Conservation (phyloP, 805 yeast species). For the Starmerella floris region DNA sequence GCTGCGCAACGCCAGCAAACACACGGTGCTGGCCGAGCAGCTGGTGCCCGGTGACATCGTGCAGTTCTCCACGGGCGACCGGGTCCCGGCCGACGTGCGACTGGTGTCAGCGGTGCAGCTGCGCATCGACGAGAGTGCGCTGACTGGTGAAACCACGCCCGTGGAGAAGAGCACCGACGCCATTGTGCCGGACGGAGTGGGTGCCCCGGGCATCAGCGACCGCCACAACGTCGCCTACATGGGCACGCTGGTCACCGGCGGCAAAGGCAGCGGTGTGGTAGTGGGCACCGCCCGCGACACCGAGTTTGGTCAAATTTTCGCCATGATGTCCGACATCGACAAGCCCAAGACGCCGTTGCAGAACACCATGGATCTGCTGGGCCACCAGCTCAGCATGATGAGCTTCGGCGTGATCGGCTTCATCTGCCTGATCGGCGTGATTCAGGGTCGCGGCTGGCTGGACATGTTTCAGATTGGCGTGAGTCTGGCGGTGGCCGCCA, state of each 20-base stretch:
- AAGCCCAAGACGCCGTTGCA: slow-evolving; percentile 98
- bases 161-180: slow-evolving; percentile 50
- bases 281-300: slow-evolving; percentile 81
- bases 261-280: slow-evolving; percentile 88
- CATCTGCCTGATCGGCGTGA: slow-evolving; percentile 78
- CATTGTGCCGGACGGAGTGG: slow-evolving; percentile 24
- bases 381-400: slow-evolving; percentile 73
- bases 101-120: slow-evolving; percentile 65
- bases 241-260: slow-evolving; percentile 96
- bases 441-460: slow-evolving; percentile 89
- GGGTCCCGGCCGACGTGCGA: slow-evolving; percentile 92
- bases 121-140: slow-evolving; percentile 79
- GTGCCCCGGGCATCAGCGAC: slow-evolving; percentile 26
- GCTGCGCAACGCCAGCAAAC: slow-evolving; percentile 65
- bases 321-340: slow-evolving; percentile 88
- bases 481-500: slow-evolving; percentile 96
- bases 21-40: slow-evolving; percentile 70
- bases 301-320: slow-evolving; percentile 88
- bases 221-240: slow-evolving; percentile 75
- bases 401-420: slow-evolving; percentile 80
- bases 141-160: slow-evolving; percentile 91
- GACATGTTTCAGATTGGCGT: slow-evolving; percentile 98
- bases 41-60: slow-evolving; percentile 96
- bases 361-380: slow-evolving; percentile 86
- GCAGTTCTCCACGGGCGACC: slow-evolving; percentile 79